Base-by-base conservation (phyloP, 352 stramenopile genomes). In the Phytophthora multivora region DNA sequence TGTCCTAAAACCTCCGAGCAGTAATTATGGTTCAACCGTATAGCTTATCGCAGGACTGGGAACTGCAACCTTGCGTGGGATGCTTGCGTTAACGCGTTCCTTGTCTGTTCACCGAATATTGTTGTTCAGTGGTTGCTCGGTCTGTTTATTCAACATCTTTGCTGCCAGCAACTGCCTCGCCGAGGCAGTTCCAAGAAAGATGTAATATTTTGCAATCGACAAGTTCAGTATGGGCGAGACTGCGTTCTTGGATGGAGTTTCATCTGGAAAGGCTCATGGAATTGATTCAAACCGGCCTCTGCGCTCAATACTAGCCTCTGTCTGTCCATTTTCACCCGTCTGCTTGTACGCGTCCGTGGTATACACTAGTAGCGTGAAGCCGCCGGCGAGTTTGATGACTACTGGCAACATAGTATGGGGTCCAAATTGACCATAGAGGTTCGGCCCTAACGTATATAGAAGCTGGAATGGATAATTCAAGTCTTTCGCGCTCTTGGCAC, bases 1-100 rank as follows among this genome's bases (percentile, higher is more conserved):
- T 51, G 39, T 38, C 26, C 39, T n/a, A 62, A 54, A 55, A 47
- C 41, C 33, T 57, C 35, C 11, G 16, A 18, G 43, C 4, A 23
- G 21, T 23, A 23, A 23, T n/a, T n/a, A n/a, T 23, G 21, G 21
- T 4, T 1, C 16, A 50, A 16, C 2, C 6, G 13, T 49, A 56
- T 50, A 15, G 23, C 5, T 56, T 56, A 28, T 47, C 10, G 12
- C 28, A 59, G 47, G 48, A 8, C 42, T 25, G 6, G 15, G 6
- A 31, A 25, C 39, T 45, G 15, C 39, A 45, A 45, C 39, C 6
- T 26, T n/a, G n/a, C n/a, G n/a, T n/a, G n/a, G n/a, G n/a, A 10
- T 28, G 3, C 16, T 43, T 43, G 15, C 25, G 16, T 52, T n/a
- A 41, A 53, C 26, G 16, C 26, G 26, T 4, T 4, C 21, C 21